phyloP scores from a whole-genome alignment of 208 protist species.

The Porcisia deanei region DNA sequence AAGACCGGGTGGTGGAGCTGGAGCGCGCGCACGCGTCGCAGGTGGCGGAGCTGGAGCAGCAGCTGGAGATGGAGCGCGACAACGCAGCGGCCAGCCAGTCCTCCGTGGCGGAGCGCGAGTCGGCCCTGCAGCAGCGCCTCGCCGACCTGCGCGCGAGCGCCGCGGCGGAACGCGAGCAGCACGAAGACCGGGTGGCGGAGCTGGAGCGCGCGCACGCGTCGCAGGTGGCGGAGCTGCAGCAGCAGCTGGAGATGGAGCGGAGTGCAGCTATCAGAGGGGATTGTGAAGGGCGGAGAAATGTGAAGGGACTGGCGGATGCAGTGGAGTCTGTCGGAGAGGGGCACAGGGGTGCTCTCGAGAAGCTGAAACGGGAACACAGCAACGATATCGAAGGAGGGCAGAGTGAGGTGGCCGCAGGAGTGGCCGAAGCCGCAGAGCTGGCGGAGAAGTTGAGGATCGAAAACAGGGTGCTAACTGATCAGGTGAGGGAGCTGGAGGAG shows the following conservation, averaged over 20 bases:
- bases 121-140: background rate
- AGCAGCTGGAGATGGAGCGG: background rate
- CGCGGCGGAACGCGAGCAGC: background rate
- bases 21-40: background rate
- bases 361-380: conserved; percentile 9
- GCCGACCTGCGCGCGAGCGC: background rate
- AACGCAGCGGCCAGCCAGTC: background rate
- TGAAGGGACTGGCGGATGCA: background rate
- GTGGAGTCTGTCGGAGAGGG: background rate
- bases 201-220: background rate
- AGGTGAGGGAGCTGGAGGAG: conserved; percentile 23
- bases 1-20: background rate
- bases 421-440: conserved; percentile 20
- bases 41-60: conserved; percentile 1
- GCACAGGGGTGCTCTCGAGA: conserved; percentile 6
- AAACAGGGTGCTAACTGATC: conserved; percentile 25
- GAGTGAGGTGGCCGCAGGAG: conserved; percentile 14
- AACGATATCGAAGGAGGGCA: conserved; percentile 13
- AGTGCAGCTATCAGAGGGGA: background rate
- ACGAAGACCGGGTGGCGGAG: background rate
- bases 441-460: conserved; percentile 48
- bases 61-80: conserved; percentile 1
- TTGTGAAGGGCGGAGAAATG: too few species aligned
- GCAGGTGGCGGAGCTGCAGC: background rate
- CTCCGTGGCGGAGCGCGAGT: background rate